Evolutionary conservation across 1,284 basidiomycete species (phyloP).

Genomic region (Austroboletus niveus): DNA sequence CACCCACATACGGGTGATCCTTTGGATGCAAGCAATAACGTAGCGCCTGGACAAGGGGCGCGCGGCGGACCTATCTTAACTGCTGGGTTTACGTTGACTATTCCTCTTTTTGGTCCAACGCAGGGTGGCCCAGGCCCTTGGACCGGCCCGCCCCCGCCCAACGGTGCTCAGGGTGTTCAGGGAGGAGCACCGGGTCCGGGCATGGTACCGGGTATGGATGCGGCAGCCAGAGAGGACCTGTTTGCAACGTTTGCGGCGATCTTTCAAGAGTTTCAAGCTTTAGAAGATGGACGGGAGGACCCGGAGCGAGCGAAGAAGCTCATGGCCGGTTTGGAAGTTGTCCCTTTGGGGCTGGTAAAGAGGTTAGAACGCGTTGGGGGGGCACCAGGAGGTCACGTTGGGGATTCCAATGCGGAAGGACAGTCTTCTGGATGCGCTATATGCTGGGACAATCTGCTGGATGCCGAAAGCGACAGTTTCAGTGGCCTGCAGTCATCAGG

Average conservation of each 20-base stretch:
- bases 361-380: conserved; percentile 60
- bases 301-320: conserved; percentile 62
- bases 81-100: conserved; percentile 33
- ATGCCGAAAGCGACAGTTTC: conserved; percentile 46
- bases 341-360: conserved; percentile 63
- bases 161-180: too few relatives aligned
- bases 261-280: conserved; percentile 29
- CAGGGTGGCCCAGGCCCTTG: conserved; percentile 1
- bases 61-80: conserved; percentile 24
- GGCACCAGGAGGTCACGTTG: conserved; percentile 37
- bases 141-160: background rate
- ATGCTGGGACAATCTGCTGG: conserved; percentile 68
- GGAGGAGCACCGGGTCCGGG: conserved; percentile 3
- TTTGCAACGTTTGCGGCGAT: conserved; percentile 30
- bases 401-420: conserved; percentile 36
- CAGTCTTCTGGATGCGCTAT: conserved; percentile 57
- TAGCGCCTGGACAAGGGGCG: conserved; percentile 18
- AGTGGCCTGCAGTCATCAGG: conserved; percentile 26
- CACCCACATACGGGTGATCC: conserved; percentile 30
- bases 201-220: conserved; percentile 15
- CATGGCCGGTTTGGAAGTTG: conserved; percentile 60
- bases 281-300: conserved; percentile 53
- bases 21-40: conserved; percentile 21
- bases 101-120: conserved; percentile 27
- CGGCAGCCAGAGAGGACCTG: conserved; percentile 26